Percentiles rank a stretch among this genome's conserved stretches.
Evolutionary conservation across 306 rosid species (phyloP).

Genomic region (Neltuma alba): DNA sequence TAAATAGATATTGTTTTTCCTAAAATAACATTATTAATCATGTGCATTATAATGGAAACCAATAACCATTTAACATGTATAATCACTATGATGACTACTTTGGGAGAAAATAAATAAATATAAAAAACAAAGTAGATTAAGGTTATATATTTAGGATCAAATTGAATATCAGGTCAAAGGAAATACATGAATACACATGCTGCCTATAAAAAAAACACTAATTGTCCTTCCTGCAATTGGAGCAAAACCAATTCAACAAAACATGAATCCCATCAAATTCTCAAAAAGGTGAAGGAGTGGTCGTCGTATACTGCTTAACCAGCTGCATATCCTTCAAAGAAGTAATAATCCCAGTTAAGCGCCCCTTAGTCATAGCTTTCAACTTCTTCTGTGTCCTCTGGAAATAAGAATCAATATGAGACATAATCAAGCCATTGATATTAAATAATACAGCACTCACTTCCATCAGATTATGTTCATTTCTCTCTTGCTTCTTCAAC

Average conservation of each 20-base stretch:
- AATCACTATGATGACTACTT: too few relatives aligned
- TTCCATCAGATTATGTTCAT: constrained; percentile 48
- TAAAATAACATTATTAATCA: too few relatives aligned
- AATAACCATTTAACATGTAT: too few relatives aligned
- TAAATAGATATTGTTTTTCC: too few relatives aligned
- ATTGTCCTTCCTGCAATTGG: not conserved
- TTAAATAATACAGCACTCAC: constrained; percentile 45
- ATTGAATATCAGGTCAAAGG: too few relatives aligned
- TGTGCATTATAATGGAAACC: too few relatives aligned
- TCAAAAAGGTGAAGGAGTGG: constrained; percentile 28
- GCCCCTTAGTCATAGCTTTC: constrained; percentile 60
- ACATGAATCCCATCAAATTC: constrained; percentile 16
- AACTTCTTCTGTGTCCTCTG: constrained; percentile 62
- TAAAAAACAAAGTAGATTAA: too few relatives aligned
- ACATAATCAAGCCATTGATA: constrained; percentile 20
- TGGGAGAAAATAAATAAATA: too few relatives aligned
- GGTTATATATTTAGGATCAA: too few relatives aligned
- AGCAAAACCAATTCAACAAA: not conserved
- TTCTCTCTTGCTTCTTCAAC: constrained; percentile 51
- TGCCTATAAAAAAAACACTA: not conserved
- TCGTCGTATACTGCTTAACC: not conserved
- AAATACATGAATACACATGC: not conserved
- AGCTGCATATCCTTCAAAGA: constrained; percentile 74
- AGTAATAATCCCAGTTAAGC: constrained; percentile 55
- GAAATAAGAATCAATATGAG: constrained; percentile 33